A percentile compares a stretch with the other conserved stretches of the same genome.
These are phyloP conservation scores for Brassica incana DNA, from an alignment of 345 rosid genomes.

Conservation along the genomic window DNA sequence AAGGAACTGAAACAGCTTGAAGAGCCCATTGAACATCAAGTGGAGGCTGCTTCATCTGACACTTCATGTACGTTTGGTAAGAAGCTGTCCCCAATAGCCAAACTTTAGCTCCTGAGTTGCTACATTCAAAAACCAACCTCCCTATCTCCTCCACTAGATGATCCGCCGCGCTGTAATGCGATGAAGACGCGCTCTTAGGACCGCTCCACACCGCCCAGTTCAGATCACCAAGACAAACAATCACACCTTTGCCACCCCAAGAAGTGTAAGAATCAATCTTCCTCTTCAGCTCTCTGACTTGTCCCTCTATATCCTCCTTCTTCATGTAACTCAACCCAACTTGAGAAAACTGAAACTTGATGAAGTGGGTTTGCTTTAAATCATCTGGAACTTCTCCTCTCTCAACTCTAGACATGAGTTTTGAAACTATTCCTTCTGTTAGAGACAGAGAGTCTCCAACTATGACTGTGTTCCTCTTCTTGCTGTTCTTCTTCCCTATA, in stretches of 20 bases:
- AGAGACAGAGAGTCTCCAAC: constrained; percentile 66
- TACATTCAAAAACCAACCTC: constrained; percentile 47
- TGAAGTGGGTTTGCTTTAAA: constrained; percentile 56
- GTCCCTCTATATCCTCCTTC: constrained; percentile 60
- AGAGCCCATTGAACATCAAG: constrained; percentile 80
- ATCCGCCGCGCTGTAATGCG: constrained; percentile 52
- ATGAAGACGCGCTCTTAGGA: neutral
- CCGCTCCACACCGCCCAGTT: constrained; percentile 60
- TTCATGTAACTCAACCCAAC: constrained; percentile 66
- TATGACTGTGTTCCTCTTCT: constrained; percentile 64
- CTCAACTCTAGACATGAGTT: constrained; percentile 58
- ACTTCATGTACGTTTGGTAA: constrained; percentile 74
- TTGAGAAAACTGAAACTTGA: constrained; percentile 68
- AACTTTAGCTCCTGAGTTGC: constrained; percentile 45
- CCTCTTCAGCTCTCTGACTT: constrained; percentile 56
- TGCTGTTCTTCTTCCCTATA: constrained; percentile 50
- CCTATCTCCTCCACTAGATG: constrained; percentile 72
- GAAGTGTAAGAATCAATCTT: constrained; percentile 54
- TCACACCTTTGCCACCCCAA: constrained; percentile 54
- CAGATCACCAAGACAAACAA: constrained; percentile 78
- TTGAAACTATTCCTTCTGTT: constrained; percentile 58
- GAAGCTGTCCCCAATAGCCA: constrained; percentile 79
- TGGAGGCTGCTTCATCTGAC: constrained; percentile 82
- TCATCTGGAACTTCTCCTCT: constrained; percentile 74
- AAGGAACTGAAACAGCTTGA: constrained; percentile 85